These are phyloP conservation scores for Pseudocercospora vitis DNA, from an alignment of 2,329 filamentous ascomycete species.

Conservation along the genomic window DNA sequence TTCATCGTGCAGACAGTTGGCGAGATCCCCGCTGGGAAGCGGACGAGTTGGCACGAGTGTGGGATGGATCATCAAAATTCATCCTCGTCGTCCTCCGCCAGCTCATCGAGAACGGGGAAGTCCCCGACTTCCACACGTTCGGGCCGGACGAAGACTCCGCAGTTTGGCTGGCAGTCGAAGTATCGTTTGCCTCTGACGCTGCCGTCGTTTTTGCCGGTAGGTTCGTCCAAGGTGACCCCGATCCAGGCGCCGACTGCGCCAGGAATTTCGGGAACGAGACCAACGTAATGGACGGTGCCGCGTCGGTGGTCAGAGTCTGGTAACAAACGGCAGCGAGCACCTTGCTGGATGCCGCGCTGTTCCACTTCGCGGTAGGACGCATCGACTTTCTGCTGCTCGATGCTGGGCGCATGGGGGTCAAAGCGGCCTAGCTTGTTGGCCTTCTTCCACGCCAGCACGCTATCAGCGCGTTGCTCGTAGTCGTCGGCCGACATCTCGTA, in stretches of 20 bases:
- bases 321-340: constrained; percentile 48
- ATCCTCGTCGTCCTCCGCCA: constrained; percentile 76
- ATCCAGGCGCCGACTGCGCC: constrained; percentile 64
- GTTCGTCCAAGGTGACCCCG: constrained; percentile 72
- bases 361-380: constrained; percentile 69
- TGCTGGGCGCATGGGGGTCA: constrained; percentile 75
- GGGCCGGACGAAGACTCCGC: constrained; percentile 75
- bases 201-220: constrained; percentile 80
- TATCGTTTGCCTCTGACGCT: constrained; percentile 66
- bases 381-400: constrained; percentile 70
- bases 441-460: constrained; percentile 93
- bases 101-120: constrained; percentile 64
- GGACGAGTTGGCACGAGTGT: too few relatives aligned
- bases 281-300: constrained; percentile 70
- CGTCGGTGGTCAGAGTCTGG: constrained; percentile 66
- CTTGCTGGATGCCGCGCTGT: constrained; percentile 55
- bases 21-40: neutral
- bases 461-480: constrained; percentile 83
- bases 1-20: neutral
- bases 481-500: constrained; percentile 83
- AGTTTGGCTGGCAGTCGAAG: constrained; percentile 68
- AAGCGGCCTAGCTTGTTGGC: constrained; percentile 94
- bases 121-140: constrained; percentile 77
- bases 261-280: constrained; percentile 72
- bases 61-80: constrained; percentile 53